These are phyloP conservation scores for Yarrowia yakushimensis DNA, from an alignment of 805 yeast species.

Conservation along the genomic window DNA sequence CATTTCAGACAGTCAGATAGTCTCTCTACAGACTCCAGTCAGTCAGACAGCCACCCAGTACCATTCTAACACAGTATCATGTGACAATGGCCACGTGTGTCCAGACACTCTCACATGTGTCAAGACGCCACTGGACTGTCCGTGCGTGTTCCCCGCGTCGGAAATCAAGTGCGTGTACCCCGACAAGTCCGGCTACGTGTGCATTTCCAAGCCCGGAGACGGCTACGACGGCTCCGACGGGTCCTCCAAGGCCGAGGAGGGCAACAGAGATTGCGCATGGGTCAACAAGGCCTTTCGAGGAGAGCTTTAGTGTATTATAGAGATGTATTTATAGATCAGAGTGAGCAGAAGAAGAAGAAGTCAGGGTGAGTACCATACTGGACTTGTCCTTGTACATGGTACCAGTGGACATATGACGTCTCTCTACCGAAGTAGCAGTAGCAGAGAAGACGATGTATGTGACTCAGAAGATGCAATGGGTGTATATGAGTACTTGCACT, in stretches of 20 bases:
- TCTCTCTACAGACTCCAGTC: too few species aligned
- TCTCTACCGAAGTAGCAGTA: too few species aligned
- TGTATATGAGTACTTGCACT: too few species aligned
- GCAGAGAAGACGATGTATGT: too few species aligned
- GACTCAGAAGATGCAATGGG: too few species aligned
- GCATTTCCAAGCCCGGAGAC: constrained; percentile 77
- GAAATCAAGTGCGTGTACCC: constrained; percentile 81
- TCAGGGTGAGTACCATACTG: too few species aligned
- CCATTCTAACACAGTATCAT: constrained; percentile 34
- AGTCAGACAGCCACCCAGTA: too few species aligned
- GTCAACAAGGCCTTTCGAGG: constrained; percentile 13
- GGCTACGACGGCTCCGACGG: constrained; percentile 48
- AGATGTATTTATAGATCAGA: background rate
- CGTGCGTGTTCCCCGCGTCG: constrained; percentile 84
- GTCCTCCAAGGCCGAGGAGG: constrained; percentile 4
- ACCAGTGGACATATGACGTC: too few species aligned
- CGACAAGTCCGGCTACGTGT: constrained; percentile 58
- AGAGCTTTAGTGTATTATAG: constrained; percentile 16
- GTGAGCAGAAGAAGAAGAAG: too few species aligned
- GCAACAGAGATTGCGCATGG: constrained; percentile 19
- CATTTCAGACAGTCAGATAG: too few species aligned
- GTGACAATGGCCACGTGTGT: constrained; percentile 64
- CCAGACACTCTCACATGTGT: constrained; percentile 83
- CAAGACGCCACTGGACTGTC: constrained; percentile 63
- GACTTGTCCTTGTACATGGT: too few species aligned